Conservation (phyloP, 106 monocot species). For the Phalaenopsis equestris region DNA sequence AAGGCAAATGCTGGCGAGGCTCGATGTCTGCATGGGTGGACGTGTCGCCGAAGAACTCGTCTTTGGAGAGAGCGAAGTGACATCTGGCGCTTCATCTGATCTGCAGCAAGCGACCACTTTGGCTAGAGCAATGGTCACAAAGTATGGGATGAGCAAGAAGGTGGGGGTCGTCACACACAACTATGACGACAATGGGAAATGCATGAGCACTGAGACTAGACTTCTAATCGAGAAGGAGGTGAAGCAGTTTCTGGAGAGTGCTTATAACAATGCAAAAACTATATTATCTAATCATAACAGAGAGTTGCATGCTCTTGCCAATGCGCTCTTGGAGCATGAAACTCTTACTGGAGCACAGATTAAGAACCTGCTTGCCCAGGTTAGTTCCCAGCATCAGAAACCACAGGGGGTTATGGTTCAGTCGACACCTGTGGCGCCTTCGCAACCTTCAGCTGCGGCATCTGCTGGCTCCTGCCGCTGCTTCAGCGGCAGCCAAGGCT, state of each 20-base stretch:
- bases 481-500: conserved; percentile 70
- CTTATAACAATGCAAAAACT: conserved; percentile 85
- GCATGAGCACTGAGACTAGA: conserved; percentile 93
- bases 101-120: conserved; percentile 81
- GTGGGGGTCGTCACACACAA: conserved; percentile 81
- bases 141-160: conserved; percentile 91
- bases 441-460: conserved; percentile 35
- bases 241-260: conserved; percentile 67
- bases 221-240: conserved; percentile 87
- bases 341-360: conserved; percentile 83
- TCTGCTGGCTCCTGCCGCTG: conserved; percentile 53
- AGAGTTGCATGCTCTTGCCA: conserved; percentile 84
- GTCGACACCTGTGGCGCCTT: conserved; percentile 13
- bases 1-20: conserved; percentile 91
- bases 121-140: conserved; percentile 88
- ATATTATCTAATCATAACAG: conserved; percentile 62
- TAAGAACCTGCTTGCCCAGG: conserved; percentile 63
- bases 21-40: conserved; percentile 99
- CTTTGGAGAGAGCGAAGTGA: conserved; percentile 89
- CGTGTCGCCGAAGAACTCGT: conserved; percentile 93
- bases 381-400: conserved; percentile 31
- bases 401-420: conserved; percentile 18
- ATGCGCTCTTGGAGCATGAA: conserved; percentile 87
- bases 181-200: conserved; percentile 87
- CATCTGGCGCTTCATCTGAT: conserved; percentile 88